Conservation (phyloP, 1,284 basidiomycete genomes). For the Vanrija pseudolonga region DNA sequence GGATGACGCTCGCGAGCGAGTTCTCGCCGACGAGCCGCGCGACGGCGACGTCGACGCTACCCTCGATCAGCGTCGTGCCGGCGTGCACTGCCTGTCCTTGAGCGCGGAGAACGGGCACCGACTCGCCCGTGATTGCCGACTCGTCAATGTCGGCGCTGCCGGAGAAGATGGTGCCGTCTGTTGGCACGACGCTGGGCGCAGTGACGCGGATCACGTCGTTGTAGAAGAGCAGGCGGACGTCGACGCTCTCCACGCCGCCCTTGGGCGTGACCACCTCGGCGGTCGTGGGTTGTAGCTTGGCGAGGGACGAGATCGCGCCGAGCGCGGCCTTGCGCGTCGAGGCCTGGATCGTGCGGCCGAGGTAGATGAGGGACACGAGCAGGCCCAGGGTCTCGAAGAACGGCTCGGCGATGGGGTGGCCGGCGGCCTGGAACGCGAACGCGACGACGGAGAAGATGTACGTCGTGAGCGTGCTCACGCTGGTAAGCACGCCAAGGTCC, state of each 20-base stretch:
- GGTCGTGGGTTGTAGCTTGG: constrained; percentile 43
- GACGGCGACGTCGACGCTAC: constrained; percentile 48
- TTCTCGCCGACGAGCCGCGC: constrained; percentile 51
- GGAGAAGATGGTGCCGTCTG: constrained; percentile 50
- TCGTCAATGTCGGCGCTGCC: constrained; percentile 53
- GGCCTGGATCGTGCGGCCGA: constrained; percentile 52
- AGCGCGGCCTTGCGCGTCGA: constrained; percentile 48
- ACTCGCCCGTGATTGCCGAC: constrained; percentile 54
- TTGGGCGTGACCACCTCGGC: constrained; percentile 43
- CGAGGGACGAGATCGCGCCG: constrained; percentile 42
- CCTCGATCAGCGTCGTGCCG: constrained; percentile 50
- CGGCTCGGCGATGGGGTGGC: constrained; percentile 44
- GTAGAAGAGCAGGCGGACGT: constrained; percentile 47
- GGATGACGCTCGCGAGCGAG: constrained; percentile 51
- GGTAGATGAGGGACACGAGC: constrained; percentile 53
- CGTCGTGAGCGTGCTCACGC: constrained; percentile 51
- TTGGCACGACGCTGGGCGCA: constrained; percentile 49
- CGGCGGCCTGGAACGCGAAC: constrained; percentile 48
- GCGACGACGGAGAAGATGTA: constrained; percentile 54
- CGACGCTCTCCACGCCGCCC: constrained; percentile 4
- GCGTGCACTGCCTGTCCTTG: constrained; percentile 48
- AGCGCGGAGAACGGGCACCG: constrained; percentile 49
- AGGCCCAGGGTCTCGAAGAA: constrained; percentile 56
- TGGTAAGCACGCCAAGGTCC: constrained; percentile 53
- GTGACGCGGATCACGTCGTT: constrained; percentile 49